Conservation (phyloP, 169 alveolate species). For the Sarcocystis neurona region DNA sequence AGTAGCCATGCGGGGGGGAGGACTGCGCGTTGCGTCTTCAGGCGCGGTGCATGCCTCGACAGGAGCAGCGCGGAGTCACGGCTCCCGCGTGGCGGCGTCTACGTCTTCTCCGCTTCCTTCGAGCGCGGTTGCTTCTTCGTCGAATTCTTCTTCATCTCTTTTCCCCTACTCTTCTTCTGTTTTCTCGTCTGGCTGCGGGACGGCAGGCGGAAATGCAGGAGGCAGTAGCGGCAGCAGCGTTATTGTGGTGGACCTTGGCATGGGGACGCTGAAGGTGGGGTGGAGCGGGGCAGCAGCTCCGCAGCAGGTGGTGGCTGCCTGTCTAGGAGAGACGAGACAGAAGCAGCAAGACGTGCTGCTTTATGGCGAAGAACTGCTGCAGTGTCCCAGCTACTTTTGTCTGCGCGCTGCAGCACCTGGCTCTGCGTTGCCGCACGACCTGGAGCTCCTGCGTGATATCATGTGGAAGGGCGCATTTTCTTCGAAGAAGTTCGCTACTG, state of each 20-base stretch:
- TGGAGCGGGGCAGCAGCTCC: slow-evolving; percentile 78
- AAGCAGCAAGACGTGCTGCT: slow-evolving; percentile 73
- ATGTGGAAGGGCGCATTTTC: slow-evolving; percentile 82
- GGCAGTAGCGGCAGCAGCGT: slow-evolving; percentile 56
- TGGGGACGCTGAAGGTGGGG: slow-evolving; percentile 84
- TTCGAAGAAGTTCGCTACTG: slow-evolving; percentile 43
- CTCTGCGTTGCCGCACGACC: slow-evolving; percentile 66
- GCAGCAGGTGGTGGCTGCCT: slow-evolving; percentile 77
- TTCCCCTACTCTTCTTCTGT: no score
- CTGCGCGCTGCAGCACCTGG: slow-evolving; percentile 78
- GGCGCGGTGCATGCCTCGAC: no score
- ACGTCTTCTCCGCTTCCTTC: no score
- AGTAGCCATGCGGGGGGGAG: no score
- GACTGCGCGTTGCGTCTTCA: no score
- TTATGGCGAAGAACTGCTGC: slow-evolving; percentile 78
- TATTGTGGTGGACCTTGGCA: slow-evolving; percentile 84
- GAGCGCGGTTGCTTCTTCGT: no score
- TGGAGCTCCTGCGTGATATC: slow-evolving; percentile 79
- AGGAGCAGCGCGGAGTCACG: no score
- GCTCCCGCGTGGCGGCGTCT: no score
- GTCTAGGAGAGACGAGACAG: slow-evolving; percentile 82
- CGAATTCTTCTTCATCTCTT: no score
- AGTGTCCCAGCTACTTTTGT: slow-evolving; percentile 82
- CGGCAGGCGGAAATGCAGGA: slow-evolving; percentile 33
- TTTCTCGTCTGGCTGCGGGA: no score